Evolutionary conservation across 768 basidiomycete genomes (phyloP).

Genomic region (Strobilomyces echinocephalus): DNA sequence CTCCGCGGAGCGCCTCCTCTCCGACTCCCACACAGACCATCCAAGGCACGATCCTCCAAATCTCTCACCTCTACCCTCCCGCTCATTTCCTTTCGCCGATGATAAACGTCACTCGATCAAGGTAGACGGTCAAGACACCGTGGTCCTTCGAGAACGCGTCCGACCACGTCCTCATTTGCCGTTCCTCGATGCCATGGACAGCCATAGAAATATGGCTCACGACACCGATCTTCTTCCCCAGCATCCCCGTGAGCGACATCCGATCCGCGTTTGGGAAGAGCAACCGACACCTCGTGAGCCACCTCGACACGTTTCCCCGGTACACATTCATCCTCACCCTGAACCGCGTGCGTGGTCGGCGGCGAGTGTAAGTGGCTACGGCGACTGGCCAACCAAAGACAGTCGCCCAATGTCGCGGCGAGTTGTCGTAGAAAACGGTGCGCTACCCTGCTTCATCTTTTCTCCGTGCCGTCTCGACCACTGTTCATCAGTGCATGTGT

Average conservation of each 20-base stretch:
- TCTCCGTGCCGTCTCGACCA: constrained; percentile 6
- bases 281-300: constrained; percentile 8
- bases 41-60: constrained; percentile 7
- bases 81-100: constrained; percentile 3
- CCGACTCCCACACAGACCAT: constrained; percentile 10
- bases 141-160: constrained; percentile 1
- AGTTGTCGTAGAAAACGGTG: constrained; percentile 8
- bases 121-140: constrained; percentile 4
- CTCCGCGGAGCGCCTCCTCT: constrained; percentile 11
- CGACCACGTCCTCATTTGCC: constrained; percentile 7
- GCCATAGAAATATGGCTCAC: background rate
- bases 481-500: constrained; percentile 1
- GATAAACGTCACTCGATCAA: constrained; percentile 4
- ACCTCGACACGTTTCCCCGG: constrained; percentile 13
- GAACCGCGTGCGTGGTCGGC: background rate
- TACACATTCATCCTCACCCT: background rate
- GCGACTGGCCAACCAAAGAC: background rate
- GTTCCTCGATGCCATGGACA: background rate
- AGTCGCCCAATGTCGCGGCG: background rate
- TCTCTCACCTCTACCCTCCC: constrained; percentile 9
- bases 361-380: background rate
- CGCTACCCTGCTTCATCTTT: background rate
- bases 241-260: constrained; percentile 15
- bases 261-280: constrained; percentile 28
- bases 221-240: background rate